Base-by-base conservation (phyloP, 495 filamentous ascomycete genomes). In the Physcia stellaris region DNA sequence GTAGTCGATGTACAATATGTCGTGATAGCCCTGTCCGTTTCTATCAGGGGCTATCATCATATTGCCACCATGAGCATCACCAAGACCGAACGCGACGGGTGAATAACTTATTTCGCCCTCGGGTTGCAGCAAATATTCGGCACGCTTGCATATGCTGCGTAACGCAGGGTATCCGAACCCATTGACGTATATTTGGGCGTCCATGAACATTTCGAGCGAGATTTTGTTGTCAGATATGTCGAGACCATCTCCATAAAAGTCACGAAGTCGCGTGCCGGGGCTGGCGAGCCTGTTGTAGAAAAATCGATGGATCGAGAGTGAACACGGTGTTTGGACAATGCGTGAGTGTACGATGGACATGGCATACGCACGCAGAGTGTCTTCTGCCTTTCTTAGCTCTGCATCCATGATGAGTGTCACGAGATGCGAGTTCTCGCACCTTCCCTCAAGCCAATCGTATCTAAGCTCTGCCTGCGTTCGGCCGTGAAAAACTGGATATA, bases 1-100 rank as follows among this genome's bases (percentile, higher is more conserved):
- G 27, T 47, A 47, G 30, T 47, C 40, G 18, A 47, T 24, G 33
- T 43, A 47, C 7, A 38, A 26, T 1, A 47, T 12, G 3, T 29
- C 34, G 13, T 21, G 29, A 15, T 16, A 24, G 22, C 34, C 26
- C 12, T 39, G 13, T 21, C 12, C 18, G 21, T 13, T 26, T 12
- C 16, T 16, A 7, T 27, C 9, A 17, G 21, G 4, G 22, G 32
- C 2, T 15, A 41, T 31, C 42, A 45, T 42, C 19, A 34, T 20
- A 29, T 42, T 45, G 12, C 19, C 42, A 1, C 39, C 36, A 15
- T 41, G 42, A 41, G 20, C 42, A 34, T 45, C 39, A 13, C 42
- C 42, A n/a, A 42, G 26, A 9, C 42, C 37, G 15, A 43, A 41
- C 16, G 28, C 17, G 11, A 10, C 19, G 10, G 22, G 27, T 7